Conservation (phyloP, 2,329 filamentous ascomycete species). For the Lachnellula cervina region DNA sequence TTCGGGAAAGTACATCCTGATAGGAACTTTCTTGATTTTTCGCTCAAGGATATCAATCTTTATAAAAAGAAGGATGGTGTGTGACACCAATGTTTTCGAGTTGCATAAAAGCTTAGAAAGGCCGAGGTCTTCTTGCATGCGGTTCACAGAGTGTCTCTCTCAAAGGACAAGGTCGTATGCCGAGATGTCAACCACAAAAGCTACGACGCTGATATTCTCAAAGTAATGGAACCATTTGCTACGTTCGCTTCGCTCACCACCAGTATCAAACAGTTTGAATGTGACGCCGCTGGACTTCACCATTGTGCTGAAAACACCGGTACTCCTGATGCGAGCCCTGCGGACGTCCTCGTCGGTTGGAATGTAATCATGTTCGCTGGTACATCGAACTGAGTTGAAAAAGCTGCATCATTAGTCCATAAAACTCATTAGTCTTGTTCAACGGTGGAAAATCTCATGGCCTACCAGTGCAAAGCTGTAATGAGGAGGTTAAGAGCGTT, state of each 20-base stretch:
- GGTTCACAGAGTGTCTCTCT: neutral
- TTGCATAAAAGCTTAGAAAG: slow-evolving; percentile 71
- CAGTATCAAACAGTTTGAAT: slow-evolving; percentile 96
- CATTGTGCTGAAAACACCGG: slow-evolving; percentile 93
- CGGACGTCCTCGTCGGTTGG: slow-evolving; percentile 94
- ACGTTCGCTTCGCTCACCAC: slow-evolving; percentile 89
- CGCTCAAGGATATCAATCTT: slow-evolving; percentile 74
- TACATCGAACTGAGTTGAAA: slow-evolving; percentile 91
- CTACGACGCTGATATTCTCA: slow-evolving; percentile 94
- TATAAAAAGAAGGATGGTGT: slow-evolving; percentile 69
- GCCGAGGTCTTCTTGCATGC: slow-evolving; percentile 23
- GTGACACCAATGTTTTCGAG: slow-evolving; percentile 67
- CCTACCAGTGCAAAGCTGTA: slow-evolving; percentile 2
- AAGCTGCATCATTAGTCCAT: slow-evolving; percentile 53
- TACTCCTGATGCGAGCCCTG: slow-evolving; percentile 94
- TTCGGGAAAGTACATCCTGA: slow-evolving; percentile 73
- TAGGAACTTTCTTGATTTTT: slow-evolving; percentile 67
- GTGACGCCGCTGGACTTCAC: slow-evolving; percentile 85
- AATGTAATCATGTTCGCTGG: slow-evolving; percentile 86
- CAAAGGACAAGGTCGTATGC: slow-evolving; percentile 68
- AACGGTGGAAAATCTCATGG: neutral
- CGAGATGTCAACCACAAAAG: slow-evolving; percentile 94
- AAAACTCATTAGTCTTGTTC: neutral
- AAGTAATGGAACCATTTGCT: slow-evolving; percentile 99
- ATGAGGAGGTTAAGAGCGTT: slow-evolving; percentile 8